phyloP scores from a whole-genome alignment of 768 basidiomycete genomes.

The Trametes cingulata region DNA sequence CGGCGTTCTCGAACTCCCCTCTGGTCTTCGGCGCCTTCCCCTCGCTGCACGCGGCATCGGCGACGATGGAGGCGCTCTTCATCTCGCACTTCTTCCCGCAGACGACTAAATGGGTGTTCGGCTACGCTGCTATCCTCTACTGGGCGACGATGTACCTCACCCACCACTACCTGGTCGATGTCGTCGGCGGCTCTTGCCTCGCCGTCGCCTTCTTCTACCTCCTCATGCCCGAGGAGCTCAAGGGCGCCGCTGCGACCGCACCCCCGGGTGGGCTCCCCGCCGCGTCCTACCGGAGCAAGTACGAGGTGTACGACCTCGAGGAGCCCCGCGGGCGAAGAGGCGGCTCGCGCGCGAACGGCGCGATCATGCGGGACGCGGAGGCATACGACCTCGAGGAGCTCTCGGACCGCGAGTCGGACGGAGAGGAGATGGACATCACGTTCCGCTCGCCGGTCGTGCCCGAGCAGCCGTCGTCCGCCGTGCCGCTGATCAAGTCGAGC shows the following conservation, averaged over 20 bases:
- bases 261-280: constrained; percentile 49
- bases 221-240: constrained; percentile 81
- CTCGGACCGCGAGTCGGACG: constrained; percentile 49
- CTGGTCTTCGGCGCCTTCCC: constrained; percentile 98
- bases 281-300: constrained; percentile 51
- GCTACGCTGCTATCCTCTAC: constrained; percentile 83
- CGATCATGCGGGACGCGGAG: constrained; percentile 41
- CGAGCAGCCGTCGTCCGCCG: constrained; percentile 35
- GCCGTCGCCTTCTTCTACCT: constrained; percentile 86
- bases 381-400: constrained; percentile 60
- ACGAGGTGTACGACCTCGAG: constrained; percentile 78
- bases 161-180: constrained; percentile 98
- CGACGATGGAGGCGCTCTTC: constrained; percentile 92
- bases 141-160: constrained; percentile 99
- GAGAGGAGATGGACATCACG: constrained; percentile 64
- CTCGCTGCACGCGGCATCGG: constrained; percentile 85
- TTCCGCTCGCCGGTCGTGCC: constrained; percentile 62
- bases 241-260: constrained; percentile 49
- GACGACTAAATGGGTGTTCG: constrained; percentile 68
- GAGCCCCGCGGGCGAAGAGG: constrained; percentile 44
- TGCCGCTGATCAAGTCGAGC: constrained; percentile 36
- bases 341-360: constrained; percentile 29
- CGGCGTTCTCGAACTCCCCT: constrained; percentile 82
- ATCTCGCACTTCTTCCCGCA: constrained; percentile 93
- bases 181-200: constrained; percentile 91